Base-by-base conservation (phyloP, 805 yeast genomes). In the Metschnikowia similis region DNA sequence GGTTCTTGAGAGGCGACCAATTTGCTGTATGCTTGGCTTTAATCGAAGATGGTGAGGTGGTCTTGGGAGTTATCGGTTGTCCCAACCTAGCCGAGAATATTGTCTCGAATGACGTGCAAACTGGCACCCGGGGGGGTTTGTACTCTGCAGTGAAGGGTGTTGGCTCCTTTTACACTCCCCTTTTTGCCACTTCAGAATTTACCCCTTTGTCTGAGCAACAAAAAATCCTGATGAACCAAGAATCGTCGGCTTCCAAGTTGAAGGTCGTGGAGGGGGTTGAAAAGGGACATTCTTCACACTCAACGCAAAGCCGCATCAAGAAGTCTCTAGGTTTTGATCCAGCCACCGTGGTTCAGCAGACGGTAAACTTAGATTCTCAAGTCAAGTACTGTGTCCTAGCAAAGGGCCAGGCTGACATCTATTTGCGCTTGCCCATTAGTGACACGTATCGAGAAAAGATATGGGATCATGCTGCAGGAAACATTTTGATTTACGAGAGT, bases 381-480 rank as follows among this genome's bases (percentile, higher is more conserved):
- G 99, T 89, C 10, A 94, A 94, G 67, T 94, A 94, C 72, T 92
- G 98, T 71, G 82, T 91, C 13, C 76, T 94, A 41, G 84, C 97
- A 9, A 78, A 85, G 54, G 99, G 99, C 34, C 85, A 86, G 49
- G 98, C 97, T 3, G 97, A 94, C 60, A 79, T 94, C 11, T 94
- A 95, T 61, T 74, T 94, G 53, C 83, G 99, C 58, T 71, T 95
- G 51, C 99, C 99, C 11, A 81, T 84, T 41, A 82, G 78, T 56
- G 74, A 82, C 46, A 69, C 79, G 2, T 94, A 91, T 66, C 79
- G 88, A 59, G 99, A 94, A 66, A 94, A 94, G 69, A 90, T 94
- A 52, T 94, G 99, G 98, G 99, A 94, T 69, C 99, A 94, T 66
- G 98, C 98, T 16, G 95, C 97, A 1, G 99, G 99, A 3, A 85